phyloP scores from a whole-genome alignment of 495 filamentous ascomycete species.

The Neurospora sublineolata region DNA sequence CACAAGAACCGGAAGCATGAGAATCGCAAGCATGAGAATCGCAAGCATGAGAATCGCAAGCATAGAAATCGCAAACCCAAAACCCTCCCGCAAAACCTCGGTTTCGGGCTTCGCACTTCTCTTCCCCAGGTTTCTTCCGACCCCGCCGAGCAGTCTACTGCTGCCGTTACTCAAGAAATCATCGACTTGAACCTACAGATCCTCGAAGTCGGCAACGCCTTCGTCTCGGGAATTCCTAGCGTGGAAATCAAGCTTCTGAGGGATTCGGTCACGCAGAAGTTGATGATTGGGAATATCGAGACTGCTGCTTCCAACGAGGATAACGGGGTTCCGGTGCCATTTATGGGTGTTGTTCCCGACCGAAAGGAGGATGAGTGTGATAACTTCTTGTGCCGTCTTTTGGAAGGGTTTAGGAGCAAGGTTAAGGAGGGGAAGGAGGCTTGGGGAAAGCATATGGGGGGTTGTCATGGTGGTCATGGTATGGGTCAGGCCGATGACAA shows the following conservation, averaged over 20 bases:
- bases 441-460: background rate
- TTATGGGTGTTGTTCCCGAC: background rate
- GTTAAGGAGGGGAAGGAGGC: constrained; percentile 21
- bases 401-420: constrained; percentile 29
- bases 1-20: constrained; percentile 6
- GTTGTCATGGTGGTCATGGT: background rate
- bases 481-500: background rate
- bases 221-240: constrained; percentile 34
- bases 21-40: constrained; percentile 5
- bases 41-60: constrained; percentile 6
- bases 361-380: constrained; percentile 26
- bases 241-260: constrained; percentile 36
- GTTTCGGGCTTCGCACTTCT: constrained; percentile 29
- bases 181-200: constrained; percentile 37
- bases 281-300: constrained; percentile 31
- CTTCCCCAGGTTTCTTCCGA: constrained; percentile 24
- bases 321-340: constrained; percentile 2
- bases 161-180: constrained; percentile 24
- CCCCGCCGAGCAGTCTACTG: constrained; percentile 14
- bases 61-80: constrained; percentile 4
- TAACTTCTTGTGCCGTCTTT: constrained; percentile 35
- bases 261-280: constrained; percentile 21
- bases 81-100: constrained; percentile 21
- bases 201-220: constrained; percentile 35
- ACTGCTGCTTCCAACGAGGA: constrained; percentile 12